These are phyloP conservation scores for Blastomyces silverae DNA, from an alignment of 2,329 filamentous ascomycete genomes.

Conservation along the genomic window DNA sequence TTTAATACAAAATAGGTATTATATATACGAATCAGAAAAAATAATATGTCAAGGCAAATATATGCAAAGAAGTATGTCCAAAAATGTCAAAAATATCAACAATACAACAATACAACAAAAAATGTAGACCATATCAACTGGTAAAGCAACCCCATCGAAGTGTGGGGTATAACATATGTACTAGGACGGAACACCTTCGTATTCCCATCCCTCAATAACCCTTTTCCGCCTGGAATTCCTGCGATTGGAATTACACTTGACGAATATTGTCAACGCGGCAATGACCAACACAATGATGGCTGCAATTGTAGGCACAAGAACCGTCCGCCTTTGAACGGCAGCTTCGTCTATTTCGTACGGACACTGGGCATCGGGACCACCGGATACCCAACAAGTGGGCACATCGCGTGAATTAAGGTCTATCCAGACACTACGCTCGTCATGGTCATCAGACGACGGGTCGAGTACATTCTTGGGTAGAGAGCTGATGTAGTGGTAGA, in stretches of 20 bases:
- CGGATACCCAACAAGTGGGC: slow-evolving; percentile 55
- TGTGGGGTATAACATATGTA: background rate
- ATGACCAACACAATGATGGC: slow-evolving; percentile 57
- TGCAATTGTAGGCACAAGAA: slow-evolving; percentile 57
- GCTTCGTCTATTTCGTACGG: slow-evolving; percentile 48
- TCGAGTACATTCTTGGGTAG: slow-evolving; percentile 27
- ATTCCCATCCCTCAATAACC: slow-evolving; percentile 54
- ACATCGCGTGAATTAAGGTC: slow-evolving; percentile 56
- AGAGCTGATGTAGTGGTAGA: slow-evolving; percentile 41
- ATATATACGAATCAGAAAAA: background rate
- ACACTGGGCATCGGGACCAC: slow-evolving; percentile 51
- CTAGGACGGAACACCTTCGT: slow-evolving; percentile 58
- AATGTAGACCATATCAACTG: background rate
- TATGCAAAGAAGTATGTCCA: slow-evolving; percentile 3
- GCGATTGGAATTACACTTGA: slow-evolving; percentile 59
- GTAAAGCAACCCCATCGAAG: background rate
- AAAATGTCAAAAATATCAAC: slow-evolving; percentile 2
- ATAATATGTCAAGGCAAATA: background rate
- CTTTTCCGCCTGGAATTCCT: slow-evolving; percentile 47
- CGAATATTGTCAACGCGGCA: slow-evolving; percentile 55
- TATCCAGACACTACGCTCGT: slow-evolving; percentile 46
- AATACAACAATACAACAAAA: background rate
- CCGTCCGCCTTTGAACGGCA: slow-evolving; percentile 41
- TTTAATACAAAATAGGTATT: background rate
- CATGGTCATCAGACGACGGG: slow-evolving; percentile 24